Conservation (phyloP, 768 basidiomycete species). For the Leccinellum rugosiceps region DNA sequence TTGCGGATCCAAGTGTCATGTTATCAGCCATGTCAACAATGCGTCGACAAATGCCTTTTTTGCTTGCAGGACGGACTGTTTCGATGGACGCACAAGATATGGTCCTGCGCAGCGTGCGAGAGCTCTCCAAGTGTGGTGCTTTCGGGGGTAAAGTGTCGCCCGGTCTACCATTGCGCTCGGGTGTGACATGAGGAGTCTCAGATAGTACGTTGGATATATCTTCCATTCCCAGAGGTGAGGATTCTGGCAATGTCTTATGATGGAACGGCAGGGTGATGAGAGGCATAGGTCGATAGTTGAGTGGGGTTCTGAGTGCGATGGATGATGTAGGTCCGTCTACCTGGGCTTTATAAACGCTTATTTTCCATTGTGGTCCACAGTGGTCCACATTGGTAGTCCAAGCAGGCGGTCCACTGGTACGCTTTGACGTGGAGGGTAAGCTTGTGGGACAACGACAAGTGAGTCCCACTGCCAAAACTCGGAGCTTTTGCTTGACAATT, state of each 20-base stretch:
- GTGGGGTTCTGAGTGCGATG: background rate
- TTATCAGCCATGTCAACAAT: conserved; percentile 10
- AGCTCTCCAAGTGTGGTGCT: conserved; percentile 1
- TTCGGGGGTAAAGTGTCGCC: background rate
- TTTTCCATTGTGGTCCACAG: conserved; percentile 8
- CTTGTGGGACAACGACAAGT: background rate
- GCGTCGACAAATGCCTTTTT: conserved; percentile 12
- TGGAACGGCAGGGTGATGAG: background rate
- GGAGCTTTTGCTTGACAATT: background rate
- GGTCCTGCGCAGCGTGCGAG: conserved; percentile 15
- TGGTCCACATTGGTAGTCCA: background rate
- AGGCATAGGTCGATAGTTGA: background rate
- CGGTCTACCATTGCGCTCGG: background rate
- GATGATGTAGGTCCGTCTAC: too few relatives aligned
- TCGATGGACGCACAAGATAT: conserved; percentile 18
- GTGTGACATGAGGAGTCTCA: background rate
- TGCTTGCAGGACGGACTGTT: conserved; percentile 6
- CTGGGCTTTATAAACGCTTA: background rate
- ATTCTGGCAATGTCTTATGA: conserved; percentile 1
- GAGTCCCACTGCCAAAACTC: background rate
- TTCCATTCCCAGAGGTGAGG: background rate
- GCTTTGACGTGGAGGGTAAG: background rate
- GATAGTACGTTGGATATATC: background rate
- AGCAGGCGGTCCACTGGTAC: background rate
- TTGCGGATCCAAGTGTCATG: conserved; percentile 4